Evolutionary conservation across 805 yeast genomes (phyloP), one percentile per base, ranked within the genome.

Genomic region (Saturnispora gosingensis): DNA sequence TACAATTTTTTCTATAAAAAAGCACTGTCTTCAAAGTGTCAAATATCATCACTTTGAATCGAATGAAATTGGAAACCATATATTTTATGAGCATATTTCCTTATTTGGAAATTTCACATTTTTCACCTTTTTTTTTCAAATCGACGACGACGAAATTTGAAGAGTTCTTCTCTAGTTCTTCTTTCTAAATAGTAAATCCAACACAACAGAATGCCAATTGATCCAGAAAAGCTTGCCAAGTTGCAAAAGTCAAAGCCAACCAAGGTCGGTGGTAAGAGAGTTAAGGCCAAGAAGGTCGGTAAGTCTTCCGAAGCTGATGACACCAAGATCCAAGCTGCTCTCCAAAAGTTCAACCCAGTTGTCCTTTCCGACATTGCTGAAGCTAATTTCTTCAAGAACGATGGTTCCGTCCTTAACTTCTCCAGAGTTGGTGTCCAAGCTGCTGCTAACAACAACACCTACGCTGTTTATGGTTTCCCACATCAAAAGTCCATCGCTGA

Each of bases 361-460:
- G 85, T 88, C 65, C 74, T 91, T 63, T 89, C 85, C 61, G 88
- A 86, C 66, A 83, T 91, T 65, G 95, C 88, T 71, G 97, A 91
- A 78, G 98, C 96, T 67, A 91, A 90, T 82, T 87, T 91, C 79
- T 90, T 93, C 86, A 85, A 79, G 73, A 96, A 88, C 59, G 97
- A 91, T 72, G 97, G 97, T 68, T 85, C 83, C 69, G 97, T 93
- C 59, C 76, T 91, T 72, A 97, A 91, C 77, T 88, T 93, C 81
- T 82, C 86, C 79, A 85, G 93, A 72, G 97, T 93, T 61, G 95
- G 93, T 74, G 93, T 90, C 59, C 97, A 91, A 77, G 87, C 87
- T 62, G 88, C 97, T 64, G 82, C 87, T 64, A 84, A 83, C 65
- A 77, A 84, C 78, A 90, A 91, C 82, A 85, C 96, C 59, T 87